Percentiles rank a stretch among this genome's conserved stretches.
Evolutionary conservation across 345 rosid species (phyloP).

Genomic region (Durio zibethinus): DNA sequence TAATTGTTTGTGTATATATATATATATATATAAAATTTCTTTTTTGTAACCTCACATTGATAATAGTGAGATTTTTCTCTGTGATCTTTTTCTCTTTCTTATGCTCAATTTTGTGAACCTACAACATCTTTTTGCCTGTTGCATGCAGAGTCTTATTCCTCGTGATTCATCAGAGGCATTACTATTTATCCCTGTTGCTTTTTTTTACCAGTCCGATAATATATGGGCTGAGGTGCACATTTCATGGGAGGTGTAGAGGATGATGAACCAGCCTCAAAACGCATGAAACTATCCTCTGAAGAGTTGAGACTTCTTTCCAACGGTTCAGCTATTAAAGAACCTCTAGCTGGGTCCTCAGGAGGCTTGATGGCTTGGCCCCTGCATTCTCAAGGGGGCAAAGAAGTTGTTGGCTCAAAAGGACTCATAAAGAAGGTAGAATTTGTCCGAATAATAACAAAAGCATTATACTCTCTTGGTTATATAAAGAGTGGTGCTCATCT

Average conservation of each 20-base stretch:
- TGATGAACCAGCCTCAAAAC: slow-evolving; percentile 61
- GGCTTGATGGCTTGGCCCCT: slow-evolving; percentile 67
- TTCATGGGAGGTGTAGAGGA: slow-evolving; percentile 72
- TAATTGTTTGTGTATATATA: too few species aligned
- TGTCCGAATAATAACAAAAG: slow-evolving; percentile 51
- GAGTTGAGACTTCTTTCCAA: slow-evolving; percentile 38
- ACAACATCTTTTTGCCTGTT: neutral
- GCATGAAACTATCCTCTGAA: slow-evolving; percentile 44
- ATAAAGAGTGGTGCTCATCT: slow-evolving; percentile 52
- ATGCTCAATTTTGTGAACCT: neutral
- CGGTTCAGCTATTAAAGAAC: slow-evolving; percentile 42
- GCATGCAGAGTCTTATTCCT: slow-evolving; percentile 27
- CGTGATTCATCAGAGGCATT: slow-evolving; percentile 17
- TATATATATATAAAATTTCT: neutral
- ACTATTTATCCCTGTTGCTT: neutral
- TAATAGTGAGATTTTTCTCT: neutral
- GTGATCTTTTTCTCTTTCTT: slow-evolving; percentile 5
- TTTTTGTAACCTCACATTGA: neutral
- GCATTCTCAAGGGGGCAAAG: slow-evolving; percentile 49
- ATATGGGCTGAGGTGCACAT: slow-evolving; percentile 65
- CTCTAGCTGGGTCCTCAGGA: slow-evolving; percentile 31
- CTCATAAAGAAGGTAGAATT: slow-evolving; percentile 57
- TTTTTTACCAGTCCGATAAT: slow-evolving; percentile 20
- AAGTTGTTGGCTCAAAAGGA: slow-evolving; percentile 57
- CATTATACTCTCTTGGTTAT: slow-evolving; percentile 62